These are phyloP conservation scores for Mortierella sp. DNA, from an alignment of 371 early-diverging fungal species.

Conservation along the genomic window DNA sequence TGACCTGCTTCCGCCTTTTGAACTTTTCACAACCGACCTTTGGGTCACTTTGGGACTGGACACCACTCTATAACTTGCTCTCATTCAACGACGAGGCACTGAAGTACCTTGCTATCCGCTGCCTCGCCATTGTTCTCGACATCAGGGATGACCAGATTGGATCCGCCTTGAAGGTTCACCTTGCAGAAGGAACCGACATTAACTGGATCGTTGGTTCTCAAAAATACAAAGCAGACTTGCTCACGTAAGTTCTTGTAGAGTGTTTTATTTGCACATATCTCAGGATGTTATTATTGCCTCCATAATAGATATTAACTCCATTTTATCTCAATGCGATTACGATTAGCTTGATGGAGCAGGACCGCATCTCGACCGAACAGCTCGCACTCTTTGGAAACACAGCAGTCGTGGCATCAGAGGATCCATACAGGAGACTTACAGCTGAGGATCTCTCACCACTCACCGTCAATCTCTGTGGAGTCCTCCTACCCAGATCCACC, in stretches of 20 bases:
- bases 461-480: conserved; percentile 76
- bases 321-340: neutral
- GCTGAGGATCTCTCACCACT: conserved; percentile 66
- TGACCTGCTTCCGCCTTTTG: conserved; percentile 74
- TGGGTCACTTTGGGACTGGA: conserved; percentile 76
- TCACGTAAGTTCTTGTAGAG: conserved; percentile 33
- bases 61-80: conserved; percentile 70
- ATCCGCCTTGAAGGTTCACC: conserved; percentile 35
- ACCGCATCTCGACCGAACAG: conserved; percentile 47
- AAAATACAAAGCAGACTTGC: conserved; percentile 37
- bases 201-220: conserved; percentile 39
- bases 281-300: neutral
- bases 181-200: conserved; percentile 24
- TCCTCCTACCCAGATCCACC: conserved; percentile 60
- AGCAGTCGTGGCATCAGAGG: conserved; percentile 21
- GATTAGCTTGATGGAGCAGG: conserved; percentile 53
- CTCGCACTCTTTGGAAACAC: conserved; percentile 58
- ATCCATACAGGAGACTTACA: conserved; percentile 40
- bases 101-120: conserved; percentile 68
- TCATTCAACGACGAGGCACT: conserved; percentile 60
- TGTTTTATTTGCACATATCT: neutral
- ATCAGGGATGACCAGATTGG: conserved; percentile 63
- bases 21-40: conserved; percentile 69
- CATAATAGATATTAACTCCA: neutral
- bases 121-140: conserved; percentile 67